Evolutionary conservation across 192 early-diverging fungal species (phyloP).

Genomic region (Mortierella alpina): DNA sequence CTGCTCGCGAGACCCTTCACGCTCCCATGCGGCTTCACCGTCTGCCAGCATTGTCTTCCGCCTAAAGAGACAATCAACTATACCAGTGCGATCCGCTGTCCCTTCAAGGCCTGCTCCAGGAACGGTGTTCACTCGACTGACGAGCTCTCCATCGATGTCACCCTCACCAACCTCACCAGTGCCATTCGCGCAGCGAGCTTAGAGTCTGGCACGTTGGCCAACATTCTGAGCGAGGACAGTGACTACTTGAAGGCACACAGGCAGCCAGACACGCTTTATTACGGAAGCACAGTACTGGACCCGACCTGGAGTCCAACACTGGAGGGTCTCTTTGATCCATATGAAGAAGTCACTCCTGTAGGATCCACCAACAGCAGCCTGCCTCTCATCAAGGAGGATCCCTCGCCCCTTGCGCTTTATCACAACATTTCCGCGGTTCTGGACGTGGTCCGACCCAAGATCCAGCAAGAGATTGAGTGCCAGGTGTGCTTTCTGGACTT

Average conservation of each 20-base stretch:
- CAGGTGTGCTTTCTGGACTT: constrained; percentile 66
- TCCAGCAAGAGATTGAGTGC: constrained; percentile 69
- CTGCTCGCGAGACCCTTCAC: constrained; percentile 52
- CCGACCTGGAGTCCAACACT: constrained; percentile 28
- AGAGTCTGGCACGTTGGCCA: not conserved
- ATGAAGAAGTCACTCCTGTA: not conserved
- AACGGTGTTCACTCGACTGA: constrained; percentile 19
- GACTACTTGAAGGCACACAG: constrained; percentile 4
- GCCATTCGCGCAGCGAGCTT: constrained; percentile 17
- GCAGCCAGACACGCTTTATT: constrained; percentile 14
- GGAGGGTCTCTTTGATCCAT: constrained; percentile 30
- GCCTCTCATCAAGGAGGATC: not conserved
- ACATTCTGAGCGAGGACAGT: constrained; percentile 12
- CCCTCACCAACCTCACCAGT: constrained; percentile 40
- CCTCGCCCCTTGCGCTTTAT: constrained; percentile 14
- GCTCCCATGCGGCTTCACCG: constrained; percentile 57
- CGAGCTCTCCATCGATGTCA: constrained; percentile 47
- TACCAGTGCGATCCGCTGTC: constrained; percentile 28
- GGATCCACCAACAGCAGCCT: not conserved
- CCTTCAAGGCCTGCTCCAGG: constrained; percentile 28
- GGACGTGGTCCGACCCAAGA: constrained; percentile 30
- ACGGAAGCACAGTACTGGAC: constrained; percentile 2
- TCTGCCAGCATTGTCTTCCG: constrained; percentile 50
- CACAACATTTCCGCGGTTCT: constrained; percentile 20
- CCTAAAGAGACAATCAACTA: constrained; percentile 32